Conservation (phyloP, 1,284 basidiomycete species). For the Athelia psychrophila region DNA sequence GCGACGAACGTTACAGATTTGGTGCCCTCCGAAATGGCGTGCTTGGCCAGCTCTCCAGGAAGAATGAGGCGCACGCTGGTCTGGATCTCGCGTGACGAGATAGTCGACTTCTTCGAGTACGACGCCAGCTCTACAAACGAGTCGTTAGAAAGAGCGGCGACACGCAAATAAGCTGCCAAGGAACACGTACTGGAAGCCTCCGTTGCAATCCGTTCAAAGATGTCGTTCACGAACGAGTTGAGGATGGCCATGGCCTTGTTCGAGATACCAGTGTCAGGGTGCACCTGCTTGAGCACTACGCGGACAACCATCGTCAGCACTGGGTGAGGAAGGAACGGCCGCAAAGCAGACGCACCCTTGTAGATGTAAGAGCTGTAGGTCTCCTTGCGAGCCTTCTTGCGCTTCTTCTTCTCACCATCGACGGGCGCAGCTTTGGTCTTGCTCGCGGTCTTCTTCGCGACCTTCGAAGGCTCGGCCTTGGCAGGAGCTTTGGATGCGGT, state of each 20-base stretch:
- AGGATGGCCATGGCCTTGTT: constrained; percentile 89
- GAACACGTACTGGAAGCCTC: constrained; percentile 71
- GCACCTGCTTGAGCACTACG: constrained; percentile 79
- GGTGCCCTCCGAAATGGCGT: constrained; percentile 60
- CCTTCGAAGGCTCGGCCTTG: constrained; percentile 53
- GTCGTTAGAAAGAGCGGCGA: constrained; percentile 12
- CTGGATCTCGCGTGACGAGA: constrained; percentile 85
- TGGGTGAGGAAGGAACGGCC: background rate
- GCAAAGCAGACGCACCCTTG: constrained; percentile 54
- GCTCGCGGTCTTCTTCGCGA: constrained; percentile 57
- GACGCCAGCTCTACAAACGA: constrained; percentile 62
- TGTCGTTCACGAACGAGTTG: constrained; percentile 80
- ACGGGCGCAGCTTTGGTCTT: constrained; percentile 59
- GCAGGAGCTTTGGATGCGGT: constrained; percentile 61
- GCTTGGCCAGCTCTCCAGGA: constrained; percentile 65
- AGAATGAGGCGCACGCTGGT: constrained; percentile 78
- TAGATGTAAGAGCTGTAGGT: constrained; percentile 92
- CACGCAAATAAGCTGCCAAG: constrained; percentile 9
- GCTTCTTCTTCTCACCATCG: constrained; percentile 81
- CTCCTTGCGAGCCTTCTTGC: constrained; percentile 83
- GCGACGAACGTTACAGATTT: constrained; percentile 38
- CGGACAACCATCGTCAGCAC: background rate
- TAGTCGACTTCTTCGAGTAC: constrained; percentile 86
- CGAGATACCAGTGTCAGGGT: constrained; percentile 84
- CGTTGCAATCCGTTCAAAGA: constrained; percentile 81